Percentiles rank a stretch among this genome's conserved stretches.
These are phyloP conservation scores for Babesia ovis DNA, from an alignment of 169 alveolate species.

Conservation along the genomic window DNA sequence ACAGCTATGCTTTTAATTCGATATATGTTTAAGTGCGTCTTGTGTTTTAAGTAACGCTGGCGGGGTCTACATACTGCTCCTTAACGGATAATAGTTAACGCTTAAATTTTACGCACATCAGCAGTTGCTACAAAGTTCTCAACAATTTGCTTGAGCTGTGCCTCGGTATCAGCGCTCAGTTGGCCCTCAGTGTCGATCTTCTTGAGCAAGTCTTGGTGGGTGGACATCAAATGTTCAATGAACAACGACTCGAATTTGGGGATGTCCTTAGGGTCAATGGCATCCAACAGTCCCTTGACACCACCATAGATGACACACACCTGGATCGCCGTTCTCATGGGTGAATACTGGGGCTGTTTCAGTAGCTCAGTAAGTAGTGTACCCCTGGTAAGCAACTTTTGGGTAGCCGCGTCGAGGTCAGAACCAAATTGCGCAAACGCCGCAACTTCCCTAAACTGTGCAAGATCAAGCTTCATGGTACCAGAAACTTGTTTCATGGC, in stretches of 20 bases:
- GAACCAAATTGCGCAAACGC: conserved; percentile 97
- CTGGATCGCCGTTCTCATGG: conserved; percentile 79
- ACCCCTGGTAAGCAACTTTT: conserved; percentile 92
- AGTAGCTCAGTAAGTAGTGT: conserved; percentile 89
- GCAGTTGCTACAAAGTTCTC: conserved; percentile 59
- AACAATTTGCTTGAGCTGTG: conserved; percentile 37
- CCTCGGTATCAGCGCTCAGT: conserved; percentile 60
- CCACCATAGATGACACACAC: conserved; percentile 83
- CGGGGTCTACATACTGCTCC: background rate
- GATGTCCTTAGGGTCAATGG: conserved; percentile 72
- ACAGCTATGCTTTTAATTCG: background rate
- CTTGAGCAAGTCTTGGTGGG: conserved; percentile 59
- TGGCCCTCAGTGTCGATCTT: conserved; percentile 59
- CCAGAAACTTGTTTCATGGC: conserved; percentile 90
- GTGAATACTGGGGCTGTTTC: conserved; percentile 87
- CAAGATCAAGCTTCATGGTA: conserved; percentile 93
- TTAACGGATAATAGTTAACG: background rate
- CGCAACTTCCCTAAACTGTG: conserved; percentile 96
- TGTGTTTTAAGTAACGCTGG: background rate
- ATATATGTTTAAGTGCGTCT: conserved; percentile 8
- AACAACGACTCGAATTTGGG: conserved; percentile 66
- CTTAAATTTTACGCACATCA: conserved; percentile 27
- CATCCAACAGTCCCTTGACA: conserved; percentile 79
- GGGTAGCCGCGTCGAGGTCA: conserved; percentile 94
- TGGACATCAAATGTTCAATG: conserved; percentile 41